Base-by-base conservation (phyloP, 225 moss, liverwort and hornwort genomes). In the Sphagnum tenellum region DNA sequence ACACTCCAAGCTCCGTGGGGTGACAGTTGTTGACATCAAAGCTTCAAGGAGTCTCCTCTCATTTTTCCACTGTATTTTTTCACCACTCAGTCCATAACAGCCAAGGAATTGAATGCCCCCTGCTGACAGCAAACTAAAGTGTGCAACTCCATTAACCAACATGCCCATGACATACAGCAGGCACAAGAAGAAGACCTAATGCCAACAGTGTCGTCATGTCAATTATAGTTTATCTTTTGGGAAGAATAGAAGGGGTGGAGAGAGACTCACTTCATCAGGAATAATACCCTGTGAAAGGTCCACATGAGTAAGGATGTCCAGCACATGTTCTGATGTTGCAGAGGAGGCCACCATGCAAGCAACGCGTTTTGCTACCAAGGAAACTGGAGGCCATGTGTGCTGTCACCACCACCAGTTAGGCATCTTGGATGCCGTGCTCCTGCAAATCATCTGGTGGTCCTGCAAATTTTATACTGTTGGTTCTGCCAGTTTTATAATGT, bases 271-370 rank as follows among this genome's bases (percentile, higher is more conserved):
- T 73, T 74, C 66, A 48, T 69, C 68, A 79, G 88, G 81, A 67
- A 79, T 29, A 29, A 29, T 71, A 12, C 83, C 83, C 63, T 76
- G 67, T 46, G 81, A 67, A 58, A 90, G 77, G 56, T 73, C 72
- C 70, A 76, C 70, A 68, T 83, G 63, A 13, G 81, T 75, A 61
- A 90, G 83, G 66, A 83, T 76, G 76, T 86, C 83, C 5, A 90
- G 83, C 44, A 63, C 72, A 64, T 79, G 73, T 52, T 82, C 69
- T 71, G 90, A 73, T 45, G 66, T 66, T 57, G 70, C 73, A 5
- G 75, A 77, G 49, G 75, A 77, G 61, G 67, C 55, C 56, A 88
- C 77, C 88, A 86, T 86, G 74, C 85, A 88, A 46, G 83, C 88
- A 45, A 88, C 67, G 64, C 88, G 79, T 68, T 79, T 83, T 63